Evolutionary conservation across 306 rosid genomes (phyloP).

Genomic region (Lotus japonicus): DNA sequence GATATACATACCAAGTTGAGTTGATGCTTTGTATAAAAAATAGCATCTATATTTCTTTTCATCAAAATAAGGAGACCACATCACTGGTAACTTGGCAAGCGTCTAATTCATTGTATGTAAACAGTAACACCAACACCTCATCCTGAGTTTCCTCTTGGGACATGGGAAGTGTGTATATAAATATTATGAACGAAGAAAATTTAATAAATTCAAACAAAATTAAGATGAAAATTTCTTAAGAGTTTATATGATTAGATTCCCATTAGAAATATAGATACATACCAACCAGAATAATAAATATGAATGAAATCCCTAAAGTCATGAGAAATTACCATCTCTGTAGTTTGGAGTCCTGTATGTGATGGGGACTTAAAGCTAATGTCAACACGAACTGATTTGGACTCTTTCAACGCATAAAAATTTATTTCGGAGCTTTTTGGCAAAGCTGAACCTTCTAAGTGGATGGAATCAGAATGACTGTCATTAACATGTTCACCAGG

Average conservation of each 20-base stretch:
- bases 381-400: conserved; percentile 80
- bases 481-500: conserved; percentile 41
- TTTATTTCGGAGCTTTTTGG: conserved; percentile 46
- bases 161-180: not conserved
- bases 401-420: conserved; percentile 36
- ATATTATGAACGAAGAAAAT: not conserved
- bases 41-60: not conserved
- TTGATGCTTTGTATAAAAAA: not conserved
- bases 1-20: not conserved
- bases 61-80: not conserved
- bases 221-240: not conserved
- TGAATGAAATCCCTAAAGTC: not conserved
- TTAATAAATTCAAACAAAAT: not conserved
- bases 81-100: not conserved
- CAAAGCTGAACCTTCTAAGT: conserved; percentile 50
- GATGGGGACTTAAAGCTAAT: conserved; percentile 89
- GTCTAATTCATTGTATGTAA: not conserved
- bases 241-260: not conserved
- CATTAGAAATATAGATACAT: not conserved
- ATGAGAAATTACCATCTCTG: conserved; percentile 60
- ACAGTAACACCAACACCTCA: not conserved
- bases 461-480: conserved; percentile 38
- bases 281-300: not conserved
- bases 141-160: not conserved
- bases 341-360: conserved; percentile 92